These are phyloP conservation scores for Stagonosporopsis chrysanthemi DNA, from an alignment of 2,329 filamentous ascomycete species.

Conservation along the genomic window DNA sequence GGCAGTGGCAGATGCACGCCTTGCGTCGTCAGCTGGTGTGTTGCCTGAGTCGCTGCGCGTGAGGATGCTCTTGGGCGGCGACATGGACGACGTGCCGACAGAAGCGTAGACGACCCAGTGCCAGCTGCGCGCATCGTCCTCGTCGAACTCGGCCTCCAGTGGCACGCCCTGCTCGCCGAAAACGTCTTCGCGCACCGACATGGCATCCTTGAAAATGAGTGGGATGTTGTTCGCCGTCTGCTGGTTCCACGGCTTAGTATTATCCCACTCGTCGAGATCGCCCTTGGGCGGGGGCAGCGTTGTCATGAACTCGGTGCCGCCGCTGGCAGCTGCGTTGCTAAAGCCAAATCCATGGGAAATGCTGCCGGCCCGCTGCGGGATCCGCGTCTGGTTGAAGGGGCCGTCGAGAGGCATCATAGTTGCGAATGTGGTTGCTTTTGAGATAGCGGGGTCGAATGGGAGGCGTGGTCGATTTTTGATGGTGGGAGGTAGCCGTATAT, in stretches of 20 bases:
- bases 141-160: constrained; percentile 77
- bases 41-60: constrained; percentile 56
- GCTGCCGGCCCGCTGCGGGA: constrained; percentile 9
- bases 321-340: constrained; percentile 24
- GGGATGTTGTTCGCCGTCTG: constrained; percentile 50
- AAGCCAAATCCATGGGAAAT: constrained; percentile 33
- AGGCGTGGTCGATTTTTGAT: background rate
- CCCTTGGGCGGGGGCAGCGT: constrained; percentile 47
- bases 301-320: constrained; percentile 52
- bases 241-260: constrained; percentile 39
- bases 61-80: constrained; percentile 44
- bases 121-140: constrained; percentile 78
- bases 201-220: constrained; percentile 60
- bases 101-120: constrained; percentile 88
- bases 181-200: constrained; percentile 64
- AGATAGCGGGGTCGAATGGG: background rate
- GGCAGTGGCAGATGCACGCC: constrained; percentile 49
- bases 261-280: constrained; percentile 49
- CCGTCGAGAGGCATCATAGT: constrained; percentile 7
- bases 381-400: background rate
- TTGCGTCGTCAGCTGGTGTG: constrained; percentile 47
- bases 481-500: background rate
- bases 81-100: constrained; percentile 55
- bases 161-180: constrained; percentile 65
- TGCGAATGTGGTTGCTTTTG: background rate